Base-by-base conservation (phyloP, 2,329 filamentous ascomycete species). In the Phaeoacremonium minimum region DNA sequence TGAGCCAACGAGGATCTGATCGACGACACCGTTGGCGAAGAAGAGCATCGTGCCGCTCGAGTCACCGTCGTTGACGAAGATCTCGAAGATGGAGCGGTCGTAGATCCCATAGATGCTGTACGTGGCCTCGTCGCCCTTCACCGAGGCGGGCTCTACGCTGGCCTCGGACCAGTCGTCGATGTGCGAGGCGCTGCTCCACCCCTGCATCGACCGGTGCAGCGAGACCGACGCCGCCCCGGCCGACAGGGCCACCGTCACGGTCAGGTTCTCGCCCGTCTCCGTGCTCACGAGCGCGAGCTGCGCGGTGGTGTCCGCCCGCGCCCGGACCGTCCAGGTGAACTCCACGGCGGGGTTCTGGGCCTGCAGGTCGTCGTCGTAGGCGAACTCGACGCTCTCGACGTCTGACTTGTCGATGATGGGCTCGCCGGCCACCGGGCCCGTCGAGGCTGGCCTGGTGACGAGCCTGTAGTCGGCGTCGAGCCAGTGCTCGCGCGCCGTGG, bases 71-170 rank as follows among this genome's bases (percentile, higher is more conserved):
- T 75, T 69, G 18, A 77, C 39, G 44, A 77, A 78, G 4, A 77
- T 55, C 49, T 80, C 75, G 7, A 76, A 55, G 17, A 80, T 68
- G 11, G 62, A 69, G 5, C 72, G 58, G 47, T 80, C 76, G 5
- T 78, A 58, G 4, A 79, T 60, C 1, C 67, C 68, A 33, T 67
- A 64, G 20, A 79, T 14, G 6, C 43, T n/a, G 22, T 9, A 26
- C 9, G 22, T n/a, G 9, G 22, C 22, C 22, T 26, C 22, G 32
- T 48, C 50, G 50, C 3, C 43, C 42, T 4, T 44, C 43, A 15
- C 42, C 13, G 12, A 15, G n/a, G 18, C 19, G 2, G 37, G 32
- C 3, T 36, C 34, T 20, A 16, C 38, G 22, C 9, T n/a, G 22
- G n/a, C 9, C 22, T 9, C 9, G 22, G 22, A 9, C 22, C 22